phyloP scores from a whole-genome alignment of 139 green algal genomes.

The Tetraselmis chui region DNA sequence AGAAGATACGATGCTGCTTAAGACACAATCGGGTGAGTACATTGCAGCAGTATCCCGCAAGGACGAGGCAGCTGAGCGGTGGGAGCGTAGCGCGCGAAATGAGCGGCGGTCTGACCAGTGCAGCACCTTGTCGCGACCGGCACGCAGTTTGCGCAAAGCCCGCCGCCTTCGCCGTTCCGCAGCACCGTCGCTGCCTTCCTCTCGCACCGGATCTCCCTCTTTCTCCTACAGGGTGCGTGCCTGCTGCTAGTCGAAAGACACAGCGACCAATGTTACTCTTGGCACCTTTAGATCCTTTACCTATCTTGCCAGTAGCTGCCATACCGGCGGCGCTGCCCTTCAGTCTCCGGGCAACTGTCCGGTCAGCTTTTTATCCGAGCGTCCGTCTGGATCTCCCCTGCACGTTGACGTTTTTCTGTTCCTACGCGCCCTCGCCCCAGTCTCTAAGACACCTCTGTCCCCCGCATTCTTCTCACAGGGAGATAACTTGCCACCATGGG shows the following conservation, averaged over 20 bases:
- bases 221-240: background rate
- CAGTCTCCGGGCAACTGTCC: too few relatives aligned
- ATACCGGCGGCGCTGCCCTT: background rate
- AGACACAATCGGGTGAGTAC: too few relatives aligned
- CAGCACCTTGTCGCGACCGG: too few relatives aligned
- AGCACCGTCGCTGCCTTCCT: background rate
- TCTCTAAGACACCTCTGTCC: background rate
- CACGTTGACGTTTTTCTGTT: too few relatives aligned
- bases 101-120: too few relatives aligned
- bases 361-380: background rate
- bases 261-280: too few relatives aligned
- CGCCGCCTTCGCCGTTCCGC: background rate
- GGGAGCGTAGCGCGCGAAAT: too few relatives aligned
- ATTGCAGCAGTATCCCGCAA: too few relatives aligned
- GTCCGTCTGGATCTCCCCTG: background rate
- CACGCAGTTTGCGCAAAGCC: background rate
- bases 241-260: too few relatives aligned
- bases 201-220: background rate
- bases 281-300: background rate
- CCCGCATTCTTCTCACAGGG: background rate
- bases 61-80: too few relatives aligned
- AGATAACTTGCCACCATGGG: conserved; percentile 64
- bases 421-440: background rate
- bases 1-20: too few relatives aligned
- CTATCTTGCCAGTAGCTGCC: background rate